Percentiles rank a stretch among this genome's conserved stretches.
Conservation (phyloP, 1,284 basidiomycete species). For the Melampsora occidentalis region DNA sequence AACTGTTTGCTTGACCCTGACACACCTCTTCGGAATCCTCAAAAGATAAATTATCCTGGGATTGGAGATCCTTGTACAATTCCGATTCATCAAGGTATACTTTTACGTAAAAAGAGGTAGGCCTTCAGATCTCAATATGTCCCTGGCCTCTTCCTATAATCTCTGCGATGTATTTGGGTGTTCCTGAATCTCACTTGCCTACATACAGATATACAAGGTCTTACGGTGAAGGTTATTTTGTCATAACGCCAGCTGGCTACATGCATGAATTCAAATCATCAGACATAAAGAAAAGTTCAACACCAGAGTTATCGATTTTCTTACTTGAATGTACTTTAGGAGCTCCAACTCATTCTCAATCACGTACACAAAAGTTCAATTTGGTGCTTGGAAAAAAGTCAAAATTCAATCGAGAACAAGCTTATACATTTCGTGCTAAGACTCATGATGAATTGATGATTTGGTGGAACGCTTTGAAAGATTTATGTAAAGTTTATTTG, state of each 20-base stretch:
- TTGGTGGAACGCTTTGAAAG: slow-evolving; percentile 98
- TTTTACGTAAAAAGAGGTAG: slow-evolving; percentile 96
- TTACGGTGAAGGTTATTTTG: slow-evolving; percentile 72
- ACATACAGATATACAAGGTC: not conserved
- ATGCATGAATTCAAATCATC: slow-evolving; percentile 59
- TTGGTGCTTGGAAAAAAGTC: slow-evolving; percentile 48
- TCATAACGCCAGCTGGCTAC: slow-evolving; percentile 93
- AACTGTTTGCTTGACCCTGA: slow-evolving; percentile 97
- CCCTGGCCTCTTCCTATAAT: slow-evolving; percentile 63
- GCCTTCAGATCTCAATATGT: slow-evolving; percentile 57
- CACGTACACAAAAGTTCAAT: slow-evolving; percentile 54
- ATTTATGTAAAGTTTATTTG: slow-evolving; percentile 93
- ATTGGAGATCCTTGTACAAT: slow-evolving; percentile 88
- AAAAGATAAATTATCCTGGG: slow-evolving; percentile 77
- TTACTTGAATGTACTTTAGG: slow-evolving; percentile 54
- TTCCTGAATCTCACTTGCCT: not conserved
- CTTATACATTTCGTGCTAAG: slow-evolving; percentile 87
- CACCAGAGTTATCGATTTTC: slow-evolving; percentile 53
- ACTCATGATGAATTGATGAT: slow-evolving; percentile 98
- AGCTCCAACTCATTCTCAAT: slow-evolving; percentile 52
- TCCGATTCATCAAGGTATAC: slow-evolving; percentile 81
- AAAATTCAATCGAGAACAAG: slow-evolving; percentile 58
- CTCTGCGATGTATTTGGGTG: slow-evolving; percentile 45
- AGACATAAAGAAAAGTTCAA: slow-evolving; percentile 52
- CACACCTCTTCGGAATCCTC: slow-evolving; percentile 66